Conservation (phyloP, 352 stramenopile genomes). For the Pythium vanterpoolii region DNA sequence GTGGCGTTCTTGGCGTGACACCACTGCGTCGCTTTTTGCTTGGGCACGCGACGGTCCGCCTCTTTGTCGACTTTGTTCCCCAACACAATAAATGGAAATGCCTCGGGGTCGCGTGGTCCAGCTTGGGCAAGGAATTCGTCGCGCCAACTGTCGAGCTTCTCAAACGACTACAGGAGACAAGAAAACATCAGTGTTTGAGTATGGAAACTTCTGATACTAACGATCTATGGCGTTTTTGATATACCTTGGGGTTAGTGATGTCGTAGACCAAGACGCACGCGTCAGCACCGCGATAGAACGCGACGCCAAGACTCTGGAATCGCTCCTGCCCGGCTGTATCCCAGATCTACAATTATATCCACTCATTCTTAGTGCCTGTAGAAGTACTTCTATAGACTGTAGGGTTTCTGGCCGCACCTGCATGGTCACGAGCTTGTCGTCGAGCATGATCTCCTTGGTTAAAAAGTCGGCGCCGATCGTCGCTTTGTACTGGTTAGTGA, state of each 20-base stretch:
- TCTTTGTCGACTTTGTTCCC: constrained; percentile 99
- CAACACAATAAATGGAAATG: constrained; percentile 98
- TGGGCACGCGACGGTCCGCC: constrained; percentile 79
- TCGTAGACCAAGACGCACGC: constrained; percentile 99
- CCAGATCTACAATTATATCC: constrained; percentile 94
- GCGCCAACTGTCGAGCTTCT: constrained; percentile 97
- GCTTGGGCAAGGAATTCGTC: constrained; percentile 97
- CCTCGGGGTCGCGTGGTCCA: constrained; percentile 83
- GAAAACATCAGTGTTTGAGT: background rate
- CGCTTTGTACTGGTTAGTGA: constrained; percentile 98
- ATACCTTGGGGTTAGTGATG: constrained; percentile 95
- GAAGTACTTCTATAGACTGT: background rate
- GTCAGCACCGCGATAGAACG: constrained; percentile 98
- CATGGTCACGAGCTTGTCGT: constrained; percentile 96
- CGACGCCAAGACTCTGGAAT: constrained; percentile 97
- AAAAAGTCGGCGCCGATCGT: constrained; percentile 99
- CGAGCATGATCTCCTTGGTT: constrained; percentile 95
- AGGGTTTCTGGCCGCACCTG: constrained; percentile 46
- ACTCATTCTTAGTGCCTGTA: background rate
- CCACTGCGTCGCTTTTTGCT: constrained; percentile 92
- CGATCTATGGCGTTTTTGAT: background rate
- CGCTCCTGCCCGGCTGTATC: constrained; percentile 98
- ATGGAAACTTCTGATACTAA: background rate
- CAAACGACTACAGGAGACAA: constrained; percentile 84
- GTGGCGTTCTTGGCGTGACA: constrained; percentile 85